A percentile compares a stretch with the other conserved stretches of the same genome.
These are phyloP conservation scores for Chytriomyces sp. DNA, from an alignment of 192 early-diverging fungal species.

Conservation along the genomic window DNA sequence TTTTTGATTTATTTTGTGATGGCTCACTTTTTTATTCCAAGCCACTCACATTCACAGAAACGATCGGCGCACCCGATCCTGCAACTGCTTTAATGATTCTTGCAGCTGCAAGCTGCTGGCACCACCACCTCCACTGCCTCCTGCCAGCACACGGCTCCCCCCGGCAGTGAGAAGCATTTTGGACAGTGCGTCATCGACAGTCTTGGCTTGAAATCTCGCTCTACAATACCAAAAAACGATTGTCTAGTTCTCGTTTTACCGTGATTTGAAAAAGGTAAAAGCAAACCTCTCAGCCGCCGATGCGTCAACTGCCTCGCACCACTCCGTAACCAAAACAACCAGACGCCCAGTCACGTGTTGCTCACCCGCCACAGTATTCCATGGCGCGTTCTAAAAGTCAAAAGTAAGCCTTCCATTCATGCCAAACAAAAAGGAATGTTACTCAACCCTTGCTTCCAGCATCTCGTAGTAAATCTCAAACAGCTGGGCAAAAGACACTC, in stretches of 20 bases:
- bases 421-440: not conserved
- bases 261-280: not conserved
- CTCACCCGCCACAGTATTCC: slow-evolving; percentile 22
- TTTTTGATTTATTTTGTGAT: not conserved
- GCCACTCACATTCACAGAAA: slow-evolving; percentile 19
- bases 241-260: not conserved
- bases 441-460: slow-evolving; percentile 26
- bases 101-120: slow-evolving; percentile 2
- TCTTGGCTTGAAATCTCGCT: slow-evolving; percentile 26
- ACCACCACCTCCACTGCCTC: not conserved
- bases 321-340: slow-evolving; percentile 4
- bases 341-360: slow-evolving; percentile 14
- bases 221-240: not conserved
- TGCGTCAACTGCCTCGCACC: slow-evolving; percentile 18
- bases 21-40: not conserved
- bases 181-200: slow-evolving; percentile 28
- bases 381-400: slow-evolving; percentile 11
- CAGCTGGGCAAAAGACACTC: slow-evolving; percentile 18
- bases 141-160: not conserved
- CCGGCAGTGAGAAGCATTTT: slow-evolving; percentile 14
- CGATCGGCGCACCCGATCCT: slow-evolving; percentile 23
- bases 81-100: slow-evolving; percentile 17
- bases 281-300: slow-evolving; percentile 14
- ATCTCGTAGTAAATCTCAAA: slow-evolving; percentile 37
- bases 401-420: not conserved